phyloP scores from a whole-genome alignment of 306 rosid genomes.

The Dicorynia guianensis region DNA sequence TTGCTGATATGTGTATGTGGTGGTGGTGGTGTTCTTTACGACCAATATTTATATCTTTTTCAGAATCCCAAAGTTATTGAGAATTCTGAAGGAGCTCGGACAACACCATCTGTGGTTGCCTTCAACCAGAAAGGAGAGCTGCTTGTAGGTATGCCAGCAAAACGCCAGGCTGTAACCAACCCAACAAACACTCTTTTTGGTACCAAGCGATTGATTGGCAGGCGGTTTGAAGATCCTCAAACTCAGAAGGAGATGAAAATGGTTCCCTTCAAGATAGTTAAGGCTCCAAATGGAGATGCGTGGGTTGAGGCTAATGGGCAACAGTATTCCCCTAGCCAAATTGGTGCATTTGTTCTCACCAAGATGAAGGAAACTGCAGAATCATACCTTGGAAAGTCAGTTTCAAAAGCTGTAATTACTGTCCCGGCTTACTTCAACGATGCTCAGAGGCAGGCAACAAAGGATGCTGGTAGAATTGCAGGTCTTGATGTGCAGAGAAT shows the following conservation, averaged over 20 bases:
- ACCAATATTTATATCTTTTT: neutral
- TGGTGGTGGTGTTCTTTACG: neutral
- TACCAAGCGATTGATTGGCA: constrained; percentile 82
- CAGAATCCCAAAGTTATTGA: constrained; percentile 89
- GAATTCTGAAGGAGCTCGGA: constrained; percentile 85
- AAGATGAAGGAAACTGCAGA: constrained; percentile 96
- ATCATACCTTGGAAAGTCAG: constrained; percentile 76
- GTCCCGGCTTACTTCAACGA: constrained; percentile 90
- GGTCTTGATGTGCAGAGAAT: constrained; percentile 91
- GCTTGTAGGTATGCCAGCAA: constrained; percentile 88
- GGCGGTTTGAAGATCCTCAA: constrained; percentile 80
- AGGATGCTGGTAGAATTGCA: constrained; percentile 88
- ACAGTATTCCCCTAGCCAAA: constrained; percentile 83
- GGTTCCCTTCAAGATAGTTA: constrained; percentile 87
- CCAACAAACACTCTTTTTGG: constrained; percentile 80
- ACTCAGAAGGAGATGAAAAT: constrained; percentile 94
- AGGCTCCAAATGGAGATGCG: constrained; percentile 86
- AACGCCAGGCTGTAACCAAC: constrained; percentile 86
- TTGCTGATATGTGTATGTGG: neutral
- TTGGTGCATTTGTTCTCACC: constrained; percentile 80
- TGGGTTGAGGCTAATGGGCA: constrained; percentile 89
- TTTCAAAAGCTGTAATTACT: constrained; percentile 80
- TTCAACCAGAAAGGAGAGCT: constrained; percentile 83
- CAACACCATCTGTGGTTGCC: constrained; percentile 91
- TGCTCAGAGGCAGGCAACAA: constrained; percentile 87